A percentile compares a stretch with the other conserved stretches of the same genome.
phyloP scores from a whole-genome alignment of 225 moss, liverwort and hornwort species.

The Rhytidiadelphus loreus region DNA sequence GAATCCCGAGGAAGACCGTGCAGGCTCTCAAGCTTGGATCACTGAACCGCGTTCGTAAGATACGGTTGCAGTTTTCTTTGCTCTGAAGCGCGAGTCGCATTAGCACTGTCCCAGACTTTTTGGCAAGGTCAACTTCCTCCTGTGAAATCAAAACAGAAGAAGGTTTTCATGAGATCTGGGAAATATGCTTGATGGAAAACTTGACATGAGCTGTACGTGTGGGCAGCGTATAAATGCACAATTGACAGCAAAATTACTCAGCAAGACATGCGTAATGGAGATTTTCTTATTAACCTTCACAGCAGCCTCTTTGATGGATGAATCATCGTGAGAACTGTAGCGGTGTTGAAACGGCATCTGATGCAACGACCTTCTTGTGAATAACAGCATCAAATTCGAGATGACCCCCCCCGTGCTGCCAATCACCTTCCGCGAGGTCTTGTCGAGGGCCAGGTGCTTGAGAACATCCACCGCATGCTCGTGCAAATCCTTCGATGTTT shows the following conservation, averaged over 20 bases:
- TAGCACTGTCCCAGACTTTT: conserved; percentile 47
- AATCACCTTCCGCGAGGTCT: conserved; percentile 32
- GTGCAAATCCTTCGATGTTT: conserved; percentile 12
- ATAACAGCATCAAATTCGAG: conserved; percentile 39
- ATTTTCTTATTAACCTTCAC: background rate
- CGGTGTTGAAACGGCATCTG: background rate
- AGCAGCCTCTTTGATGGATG: background rate
- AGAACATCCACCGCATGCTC: conserved; percentile 48
- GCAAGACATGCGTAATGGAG: background rate
- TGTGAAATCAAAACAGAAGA: background rate
- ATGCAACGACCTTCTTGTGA: conserved; percentile 5
- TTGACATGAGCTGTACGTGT: background rate
- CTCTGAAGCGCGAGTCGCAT: conserved; percentile 47
- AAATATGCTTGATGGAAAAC: background rate
- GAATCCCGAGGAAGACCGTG: conserved; percentile 3
- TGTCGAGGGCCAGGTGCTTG: conserved; percentile 51
- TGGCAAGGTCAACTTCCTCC: conserved; percentile 4
- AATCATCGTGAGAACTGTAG: background rate
- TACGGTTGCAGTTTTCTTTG: conserved; percentile 40
- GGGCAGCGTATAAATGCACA: background rate
- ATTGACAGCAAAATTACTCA: background rate
- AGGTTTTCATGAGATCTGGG: background rate
- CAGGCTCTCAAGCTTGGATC: conserved; percentile 3
- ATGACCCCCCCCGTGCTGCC: conserved; percentile 74
- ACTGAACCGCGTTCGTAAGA: conserved; percentile 21